Percentiles rank a stretch among this genome's conserved stretches.
Conservation (phyloP, 805 yeast genomes). For the Kazachstania kunashirensis region DNA sequence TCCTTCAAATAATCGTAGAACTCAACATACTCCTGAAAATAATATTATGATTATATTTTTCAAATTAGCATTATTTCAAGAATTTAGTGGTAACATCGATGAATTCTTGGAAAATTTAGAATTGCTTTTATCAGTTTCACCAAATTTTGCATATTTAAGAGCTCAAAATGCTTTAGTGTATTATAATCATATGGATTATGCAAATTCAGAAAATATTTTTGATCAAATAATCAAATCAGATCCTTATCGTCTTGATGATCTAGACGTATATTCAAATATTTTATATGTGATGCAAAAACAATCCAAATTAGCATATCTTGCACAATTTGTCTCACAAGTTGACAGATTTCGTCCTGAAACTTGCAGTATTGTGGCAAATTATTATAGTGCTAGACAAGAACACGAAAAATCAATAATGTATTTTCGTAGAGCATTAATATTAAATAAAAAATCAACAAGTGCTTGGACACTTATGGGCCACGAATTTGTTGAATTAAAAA, state of each 20-base stretch:
- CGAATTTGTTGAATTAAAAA: conserved; percentile 91
- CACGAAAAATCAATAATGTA: conserved; percentile 93
- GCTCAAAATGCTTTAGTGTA: conserved; percentile 75
- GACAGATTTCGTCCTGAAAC: conserved; percentile 90
- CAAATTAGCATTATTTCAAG: conserved; percentile 60
- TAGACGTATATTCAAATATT: conserved; percentile 91
- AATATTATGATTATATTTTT: conserved; percentile 45
- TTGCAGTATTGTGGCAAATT: conserved; percentile 89
- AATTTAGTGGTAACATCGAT: conserved; percentile 59
- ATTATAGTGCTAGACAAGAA: conserved; percentile 81
- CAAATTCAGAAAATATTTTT: conserved; percentile 66
- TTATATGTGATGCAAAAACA: conserved; percentile 87
- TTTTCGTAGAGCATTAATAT: conserved; percentile 77
- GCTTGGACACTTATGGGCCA: conserved; percentile 99
- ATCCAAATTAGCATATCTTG: conserved; percentile 73
- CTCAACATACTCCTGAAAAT: conserved; percentile 10
- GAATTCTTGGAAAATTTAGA: conserved; percentile 44
- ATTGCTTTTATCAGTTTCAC: conserved; percentile 46
- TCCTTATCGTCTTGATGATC: conserved; percentile 80
- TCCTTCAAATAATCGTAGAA: conserved; percentile 7
- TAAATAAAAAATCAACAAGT: conserved; percentile 69
- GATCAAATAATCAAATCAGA: conserved; percentile 65
- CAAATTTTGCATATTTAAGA: conserved; percentile 61
- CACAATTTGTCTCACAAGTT: conserved; percentile 72
- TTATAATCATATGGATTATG: conserved; percentile 79